Evolutionary conservation across 2,329 filamentous ascomycete species (phyloP).

Genomic region (Scytalidium sp.): DNA sequence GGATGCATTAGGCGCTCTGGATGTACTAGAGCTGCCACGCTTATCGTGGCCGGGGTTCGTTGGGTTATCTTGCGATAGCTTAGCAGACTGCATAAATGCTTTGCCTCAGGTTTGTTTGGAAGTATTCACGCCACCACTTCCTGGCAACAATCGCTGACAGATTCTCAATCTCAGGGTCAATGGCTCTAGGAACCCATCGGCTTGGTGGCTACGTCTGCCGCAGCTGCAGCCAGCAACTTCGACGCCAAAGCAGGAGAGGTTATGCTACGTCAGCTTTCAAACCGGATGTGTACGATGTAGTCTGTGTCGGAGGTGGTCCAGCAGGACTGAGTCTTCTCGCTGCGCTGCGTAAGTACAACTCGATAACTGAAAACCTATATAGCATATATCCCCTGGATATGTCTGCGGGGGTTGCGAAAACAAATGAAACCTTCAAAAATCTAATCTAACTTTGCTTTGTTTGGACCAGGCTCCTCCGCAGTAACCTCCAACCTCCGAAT

Average conservation of each 20-base stretch:
- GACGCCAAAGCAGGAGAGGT: conserved; percentile 14
- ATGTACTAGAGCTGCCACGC: neutral
- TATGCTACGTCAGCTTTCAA: conserved; percentile 16
- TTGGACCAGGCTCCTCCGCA: conserved; percentile 74
- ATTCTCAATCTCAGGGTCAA: neutral
- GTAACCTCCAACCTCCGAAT: conserved; percentile 74
- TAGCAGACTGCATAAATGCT: too few relatives aligned
- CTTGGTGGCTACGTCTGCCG: conserved; percentile 19
- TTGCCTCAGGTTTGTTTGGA: too few relatives aligned
- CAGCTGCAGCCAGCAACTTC: conserved; percentile 20
- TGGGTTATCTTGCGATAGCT: neutral
- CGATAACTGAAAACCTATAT: neutral
- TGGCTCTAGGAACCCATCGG: conserved; percentile 9
- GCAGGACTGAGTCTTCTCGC: conserved; percentile 78
- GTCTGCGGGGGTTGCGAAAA: too few relatives aligned
- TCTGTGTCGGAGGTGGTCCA: conserved; percentile 32
- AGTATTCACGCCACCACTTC: neutral
- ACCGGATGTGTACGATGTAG: conserved; percentile 29
- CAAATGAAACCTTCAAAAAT: too few relatives aligned
- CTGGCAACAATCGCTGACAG: neutral
- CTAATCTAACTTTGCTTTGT: too few relatives aligned
- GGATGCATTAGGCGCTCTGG: neutral
- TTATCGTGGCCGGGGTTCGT: neutral
- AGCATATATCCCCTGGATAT: too few relatives aligned
- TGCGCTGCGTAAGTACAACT: conserved; percentile 62